Evolutionary conservation across 139 green algal genomes (phyloP).

Genomic region (Chlamydomonas incerta): DNA sequence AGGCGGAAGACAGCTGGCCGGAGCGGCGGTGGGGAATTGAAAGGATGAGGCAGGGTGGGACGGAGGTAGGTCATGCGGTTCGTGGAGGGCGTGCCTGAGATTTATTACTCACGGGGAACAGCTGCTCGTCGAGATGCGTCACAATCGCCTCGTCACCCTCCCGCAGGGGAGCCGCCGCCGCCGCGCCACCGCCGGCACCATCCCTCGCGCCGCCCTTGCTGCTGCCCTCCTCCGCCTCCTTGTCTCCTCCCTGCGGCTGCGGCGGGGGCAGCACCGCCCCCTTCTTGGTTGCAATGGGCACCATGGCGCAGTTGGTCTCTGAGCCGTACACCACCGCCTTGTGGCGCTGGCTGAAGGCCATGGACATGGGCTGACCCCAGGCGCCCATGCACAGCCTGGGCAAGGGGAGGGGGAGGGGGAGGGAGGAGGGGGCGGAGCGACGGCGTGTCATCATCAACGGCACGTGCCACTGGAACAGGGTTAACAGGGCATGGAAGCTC

Average conservation of each 20-base stretch:
- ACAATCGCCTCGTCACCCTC: not conserved
- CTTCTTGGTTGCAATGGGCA: not conserved
- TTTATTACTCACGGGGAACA: not conserved
- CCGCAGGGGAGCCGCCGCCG: too few species aligned
- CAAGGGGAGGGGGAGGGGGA: too few species aligned
- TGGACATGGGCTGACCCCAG: constrained; percentile 33
- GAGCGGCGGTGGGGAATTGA: too few species aligned
- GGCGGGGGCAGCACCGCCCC: not conserved
- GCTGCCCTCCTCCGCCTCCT: not conserved
- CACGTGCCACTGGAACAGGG: too few species aligned
- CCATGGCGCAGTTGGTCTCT: constrained; percentile 30
- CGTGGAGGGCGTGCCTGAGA: too few species aligned
- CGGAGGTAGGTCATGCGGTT: too few species aligned
- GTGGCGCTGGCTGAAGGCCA: constrained; percentile 19
- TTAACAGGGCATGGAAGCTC: too few species aligned
- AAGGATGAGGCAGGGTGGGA: too few species aligned
- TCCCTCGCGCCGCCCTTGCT: too few species aligned
- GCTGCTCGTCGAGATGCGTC: not conserved
- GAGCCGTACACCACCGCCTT: constrained; percentile 19
- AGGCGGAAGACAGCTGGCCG: too few species aligned
- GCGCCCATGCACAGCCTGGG: constrained; percentile 37
- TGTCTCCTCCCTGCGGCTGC: too few species aligned
- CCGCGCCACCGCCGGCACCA: not conserved
- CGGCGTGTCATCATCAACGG: not conserved
- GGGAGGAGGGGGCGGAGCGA: not conserved